These are phyloP conservation scores for Eucalyptus pauciflora DNA, from an alignment of 345 rosid species.

Conservation along the genomic window DNA sequence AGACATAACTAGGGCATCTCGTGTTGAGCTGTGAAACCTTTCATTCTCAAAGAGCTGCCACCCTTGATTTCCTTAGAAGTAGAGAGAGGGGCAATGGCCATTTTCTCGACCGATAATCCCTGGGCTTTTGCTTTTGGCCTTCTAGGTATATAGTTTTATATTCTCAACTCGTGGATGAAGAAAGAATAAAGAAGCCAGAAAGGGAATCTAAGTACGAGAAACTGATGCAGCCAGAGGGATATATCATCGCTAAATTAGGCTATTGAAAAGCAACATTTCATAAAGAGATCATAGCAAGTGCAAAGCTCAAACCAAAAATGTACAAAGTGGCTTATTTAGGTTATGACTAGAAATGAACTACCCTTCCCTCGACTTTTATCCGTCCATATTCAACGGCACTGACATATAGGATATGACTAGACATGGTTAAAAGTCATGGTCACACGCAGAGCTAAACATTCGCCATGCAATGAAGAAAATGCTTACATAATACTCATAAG, in stretches of 20 bases:
- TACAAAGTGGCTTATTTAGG: slow-evolving; percentile 60
- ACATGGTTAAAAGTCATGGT: background rate
- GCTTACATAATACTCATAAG: slow-evolving; percentile 72
- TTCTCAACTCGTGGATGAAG: background rate
- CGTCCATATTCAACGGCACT: slow-evolving; percentile 78
- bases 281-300: background rate
- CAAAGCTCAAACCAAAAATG: slow-evolving; percentile 35
- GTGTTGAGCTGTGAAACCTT: background rate
- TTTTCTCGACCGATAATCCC: background rate
- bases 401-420: slow-evolving; percentile 23
- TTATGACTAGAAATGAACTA: slow-evolving; percentile 32
- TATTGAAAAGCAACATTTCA: background rate
- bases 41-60: background rate
- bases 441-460: background rate
- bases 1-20: background rate
- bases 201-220: background rate
- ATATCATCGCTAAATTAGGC: background rate
- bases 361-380: slow-evolving; percentile 73
- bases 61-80: background rate
- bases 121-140: slow-evolving; percentile 16
- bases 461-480: background rate
- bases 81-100: background rate
- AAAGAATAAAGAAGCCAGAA: background rate
- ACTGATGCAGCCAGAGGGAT: background rate
- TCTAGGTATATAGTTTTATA: slow-evolving; percentile 3